A percentile compares a stretch with the other conserved stretches of the same genome.
These are phyloP conservation scores for Cenchrus fungigraminus DNA, from an alignment of 176 grass and related monocot species.

Conservation along the genomic window DNA sequence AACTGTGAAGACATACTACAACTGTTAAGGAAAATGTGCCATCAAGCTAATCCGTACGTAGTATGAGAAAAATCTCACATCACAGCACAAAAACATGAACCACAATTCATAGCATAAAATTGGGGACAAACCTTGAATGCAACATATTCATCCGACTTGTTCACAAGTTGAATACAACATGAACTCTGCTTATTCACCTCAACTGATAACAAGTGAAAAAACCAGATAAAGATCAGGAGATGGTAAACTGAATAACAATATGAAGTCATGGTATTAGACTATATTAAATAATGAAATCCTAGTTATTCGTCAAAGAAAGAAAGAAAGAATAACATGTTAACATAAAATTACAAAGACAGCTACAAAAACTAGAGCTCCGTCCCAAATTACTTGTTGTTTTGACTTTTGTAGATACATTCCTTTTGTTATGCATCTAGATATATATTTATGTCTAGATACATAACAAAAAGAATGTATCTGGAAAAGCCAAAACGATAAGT, in stretches of 20 bases:
- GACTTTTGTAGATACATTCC: no score
- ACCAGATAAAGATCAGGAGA: slow-evolving; percentile 26
- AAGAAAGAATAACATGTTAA: slow-evolving; percentile 9
- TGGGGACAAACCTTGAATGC: slow-evolving; percentile 82
- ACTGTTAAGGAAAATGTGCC: background rate
- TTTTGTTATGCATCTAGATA: no score
- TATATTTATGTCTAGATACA: no score
- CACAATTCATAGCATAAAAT: background rate
- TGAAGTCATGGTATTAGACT: slow-evolving; percentile 19
- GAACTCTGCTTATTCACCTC: slow-evolving; percentile 87
- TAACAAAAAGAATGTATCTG: no score
- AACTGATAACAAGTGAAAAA: slow-evolving; percentile 57
- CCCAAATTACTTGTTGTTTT: no score
- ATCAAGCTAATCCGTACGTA: background rate
- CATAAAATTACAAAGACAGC: slow-evolving; percentile 2
- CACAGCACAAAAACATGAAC: slow-evolving; percentile 1
- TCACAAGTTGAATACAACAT: slow-evolving; percentile 65
- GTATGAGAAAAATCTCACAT: slow-evolving; percentile 20
- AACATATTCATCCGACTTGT: slow-evolving; percentile 74
- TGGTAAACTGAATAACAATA: slow-evolving; percentile 8
- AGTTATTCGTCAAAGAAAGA: no score
- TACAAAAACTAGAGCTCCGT: background rate
- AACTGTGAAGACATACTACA: background rate
- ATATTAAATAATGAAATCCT: background rate
- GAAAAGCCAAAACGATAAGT: no score